These are phyloP conservation scores for Dactylellina haptotyla DNA, from an alignment of 2,329 filamentous ascomycete species.

Conservation along the genomic window DNA sequence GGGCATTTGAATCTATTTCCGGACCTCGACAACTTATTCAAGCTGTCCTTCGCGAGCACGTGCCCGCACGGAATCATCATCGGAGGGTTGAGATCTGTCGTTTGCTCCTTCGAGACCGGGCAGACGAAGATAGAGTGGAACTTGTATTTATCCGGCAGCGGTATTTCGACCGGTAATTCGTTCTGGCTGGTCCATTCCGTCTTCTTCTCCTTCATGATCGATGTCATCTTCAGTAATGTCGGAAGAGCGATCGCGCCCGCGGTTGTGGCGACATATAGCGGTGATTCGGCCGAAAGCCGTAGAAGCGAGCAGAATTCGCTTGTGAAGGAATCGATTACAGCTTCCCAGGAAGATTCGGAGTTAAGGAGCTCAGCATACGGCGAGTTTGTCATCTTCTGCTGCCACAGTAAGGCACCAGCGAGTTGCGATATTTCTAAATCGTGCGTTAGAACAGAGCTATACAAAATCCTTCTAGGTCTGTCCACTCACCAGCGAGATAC, in stretches of 20 bases:
- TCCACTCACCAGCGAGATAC: slow-evolving; percentile 68
- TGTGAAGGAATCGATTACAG: slow-evolving; percentile 86
- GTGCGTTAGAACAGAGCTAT: background rate
- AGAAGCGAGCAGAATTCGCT: slow-evolving; percentile 93
- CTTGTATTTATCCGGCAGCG: slow-evolving; percentile 71
- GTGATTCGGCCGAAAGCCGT: slow-evolving; percentile 87
- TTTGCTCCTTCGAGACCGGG: slow-evolving; percentile 95
- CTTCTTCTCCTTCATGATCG: slow-evolving; percentile 85
- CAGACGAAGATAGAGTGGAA: slow-evolving; percentile 99
- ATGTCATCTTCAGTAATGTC: slow-evolving; percentile 85
- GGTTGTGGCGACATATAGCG: slow-evolving; percentile 90
- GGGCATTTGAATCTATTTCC: slow-evolving; percentile 83
- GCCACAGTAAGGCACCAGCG: slow-evolving; percentile 81
- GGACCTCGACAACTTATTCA: slow-evolving; percentile 82
- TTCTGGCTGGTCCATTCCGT: slow-evolving; percentile 94
- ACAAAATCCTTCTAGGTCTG: background rate
- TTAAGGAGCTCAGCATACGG: slow-evolving; percentile 78
- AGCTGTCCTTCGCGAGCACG: slow-evolving; percentile 85
- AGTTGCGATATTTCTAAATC: slow-evolving; percentile 78
- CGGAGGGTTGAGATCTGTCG: slow-evolving; percentile 88
- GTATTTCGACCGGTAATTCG: slow-evolving; percentile 83
- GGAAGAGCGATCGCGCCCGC: slow-evolving; percentile 92
- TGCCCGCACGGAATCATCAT: slow-evolving; percentile 98
- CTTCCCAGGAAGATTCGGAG: slow-evolving; percentile 78
- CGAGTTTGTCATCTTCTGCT: slow-evolving; percentile 76